phyloP scores from a whole-genome alignment of 2,329 filamentous ascomycete species.

The Diaporthe australafricana region DNA sequence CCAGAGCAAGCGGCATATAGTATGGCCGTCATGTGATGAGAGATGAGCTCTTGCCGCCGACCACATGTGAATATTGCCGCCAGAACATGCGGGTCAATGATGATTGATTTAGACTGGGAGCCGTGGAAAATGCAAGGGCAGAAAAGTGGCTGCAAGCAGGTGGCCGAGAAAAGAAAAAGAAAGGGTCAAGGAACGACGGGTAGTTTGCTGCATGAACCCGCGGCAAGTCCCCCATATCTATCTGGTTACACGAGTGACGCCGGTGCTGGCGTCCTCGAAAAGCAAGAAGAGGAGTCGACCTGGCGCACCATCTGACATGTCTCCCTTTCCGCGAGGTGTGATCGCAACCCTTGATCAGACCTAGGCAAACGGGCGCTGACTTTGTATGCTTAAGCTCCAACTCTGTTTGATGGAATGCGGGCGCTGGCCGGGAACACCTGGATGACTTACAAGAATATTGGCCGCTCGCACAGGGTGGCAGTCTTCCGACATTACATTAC shows the following conservation, averaged over 20 bases:
- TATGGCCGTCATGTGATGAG: neutral
- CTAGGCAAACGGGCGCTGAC: neutral
- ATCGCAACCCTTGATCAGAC: neutral
- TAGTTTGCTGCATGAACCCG: slow-evolving; percentile 12
- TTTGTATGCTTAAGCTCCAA: neutral
- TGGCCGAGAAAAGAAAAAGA: neutral
- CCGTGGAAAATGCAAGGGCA: slow-evolving; percentile 11
- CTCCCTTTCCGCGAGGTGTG: neutral
- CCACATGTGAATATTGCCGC: neutral
- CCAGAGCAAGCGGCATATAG: neutral
- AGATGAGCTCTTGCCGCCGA: neutral
- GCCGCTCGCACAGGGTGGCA: neutral
- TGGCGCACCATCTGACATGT: too few species aligned
- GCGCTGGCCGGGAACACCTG: neutral
- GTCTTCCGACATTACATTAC: neutral
- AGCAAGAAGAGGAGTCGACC: neutral
- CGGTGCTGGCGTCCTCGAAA: neutral
- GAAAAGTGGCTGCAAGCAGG: neutral
- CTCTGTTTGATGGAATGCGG: neutral
- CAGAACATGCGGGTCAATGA: neutral
- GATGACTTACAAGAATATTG: neutral
- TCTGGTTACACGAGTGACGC: slow-evolving; percentile 19
- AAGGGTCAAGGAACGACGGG: neutral
- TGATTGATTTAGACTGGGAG: neutral
- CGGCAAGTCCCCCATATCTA: neutral